phyloP scores from a whole-genome alignment of 768 basidiomycete species.

The Grammothele lineata region DNA sequence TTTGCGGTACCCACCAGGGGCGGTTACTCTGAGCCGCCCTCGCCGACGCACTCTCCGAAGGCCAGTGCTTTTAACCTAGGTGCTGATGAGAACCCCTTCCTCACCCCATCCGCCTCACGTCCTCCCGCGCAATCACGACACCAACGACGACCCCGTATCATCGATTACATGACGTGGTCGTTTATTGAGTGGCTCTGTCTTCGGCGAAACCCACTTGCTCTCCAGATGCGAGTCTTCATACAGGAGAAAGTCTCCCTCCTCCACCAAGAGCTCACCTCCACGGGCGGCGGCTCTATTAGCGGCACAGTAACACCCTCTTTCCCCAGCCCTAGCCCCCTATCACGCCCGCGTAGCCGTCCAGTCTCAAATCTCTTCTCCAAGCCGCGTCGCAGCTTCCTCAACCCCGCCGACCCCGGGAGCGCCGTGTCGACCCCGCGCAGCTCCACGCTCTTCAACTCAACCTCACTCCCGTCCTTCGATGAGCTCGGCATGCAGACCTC shows the following conservation, averaged over 20 bases:
- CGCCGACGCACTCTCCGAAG: constrained; percentile 48
- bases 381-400: constrained; percentile 42
- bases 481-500: constrained; percentile 16
- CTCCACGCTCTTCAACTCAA: constrained; percentile 34
- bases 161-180: constrained; percentile 76
- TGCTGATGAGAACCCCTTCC: constrained; percentile 16
- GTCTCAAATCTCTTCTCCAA: constrained; percentile 56
- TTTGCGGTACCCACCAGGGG: constrained; percentile 44
- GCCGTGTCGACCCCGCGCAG: constrained; percentile 41
- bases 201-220: constrained; percentile 55
- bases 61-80: constrained; percentile 13
- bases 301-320: constrained; percentile 11
- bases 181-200: constrained; percentile 61
- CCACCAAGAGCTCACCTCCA: constrained; percentile 42
- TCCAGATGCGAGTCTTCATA: constrained; percentile 64
- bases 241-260: constrained; percentile 58
- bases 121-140: constrained; percentile 24
- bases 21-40: constrained; percentile 43
- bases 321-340: constrained; percentile 1
- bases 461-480: constrained; percentile 16
- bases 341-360: constrained; percentile 30
- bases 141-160: constrained; percentile 43
- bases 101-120: constrained; percentile 20
- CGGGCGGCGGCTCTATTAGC: constrained; percentile 16
- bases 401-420: constrained; percentile 4